phyloP scores from a whole-genome alignment of 2,329 filamentous ascomycete species.

The Fusarium sp. region DNA sequence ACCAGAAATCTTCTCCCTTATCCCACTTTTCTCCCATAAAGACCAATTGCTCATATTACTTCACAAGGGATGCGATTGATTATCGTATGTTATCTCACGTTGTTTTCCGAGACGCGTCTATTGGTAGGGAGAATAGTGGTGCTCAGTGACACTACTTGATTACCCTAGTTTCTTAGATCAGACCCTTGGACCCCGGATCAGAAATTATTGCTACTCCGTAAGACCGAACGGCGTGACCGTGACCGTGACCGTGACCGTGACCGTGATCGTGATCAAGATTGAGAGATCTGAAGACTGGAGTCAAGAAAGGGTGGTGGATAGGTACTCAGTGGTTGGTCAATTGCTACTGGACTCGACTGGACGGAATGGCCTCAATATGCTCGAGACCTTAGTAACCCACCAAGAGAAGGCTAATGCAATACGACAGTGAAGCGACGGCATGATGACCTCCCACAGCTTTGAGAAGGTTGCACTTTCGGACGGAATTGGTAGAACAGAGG shows the following conservation, averaged over 20 bases:
- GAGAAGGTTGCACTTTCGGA: slow-evolving; percentile 18
- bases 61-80: slow-evolving; percentile 1
- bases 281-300: background rate
- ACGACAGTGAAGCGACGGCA: slow-evolving; percentile 10
- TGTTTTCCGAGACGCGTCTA: slow-evolving; percentile 27
- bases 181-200: slow-evolving; percentile 26
- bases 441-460: slow-evolving; percentile 15
- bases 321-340: background rate
- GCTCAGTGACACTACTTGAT: slow-evolving; percentile 15
- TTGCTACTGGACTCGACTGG: background rate
- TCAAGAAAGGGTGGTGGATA: background rate
- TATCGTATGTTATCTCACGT: slow-evolving; percentile 19
- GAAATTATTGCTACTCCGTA: background rate
- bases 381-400: background rate
- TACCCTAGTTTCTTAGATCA: slow-evolving; percentile 7
- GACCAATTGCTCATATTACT: background rate
- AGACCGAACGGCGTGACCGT: background rate
- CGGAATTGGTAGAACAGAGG: slow-evolving; percentile 2
- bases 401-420: slow-evolving; percentile 13
- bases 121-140: slow-evolving; percentile 22
- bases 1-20: slow-evolving; percentile 6
- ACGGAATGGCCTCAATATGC: background rate
- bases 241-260: too few species aligned
- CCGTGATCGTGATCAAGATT: background rate
- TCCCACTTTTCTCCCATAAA: background rate